Conservation (phyloP, 768 basidiomycete genomes). For the Panus rudis region DNA sequence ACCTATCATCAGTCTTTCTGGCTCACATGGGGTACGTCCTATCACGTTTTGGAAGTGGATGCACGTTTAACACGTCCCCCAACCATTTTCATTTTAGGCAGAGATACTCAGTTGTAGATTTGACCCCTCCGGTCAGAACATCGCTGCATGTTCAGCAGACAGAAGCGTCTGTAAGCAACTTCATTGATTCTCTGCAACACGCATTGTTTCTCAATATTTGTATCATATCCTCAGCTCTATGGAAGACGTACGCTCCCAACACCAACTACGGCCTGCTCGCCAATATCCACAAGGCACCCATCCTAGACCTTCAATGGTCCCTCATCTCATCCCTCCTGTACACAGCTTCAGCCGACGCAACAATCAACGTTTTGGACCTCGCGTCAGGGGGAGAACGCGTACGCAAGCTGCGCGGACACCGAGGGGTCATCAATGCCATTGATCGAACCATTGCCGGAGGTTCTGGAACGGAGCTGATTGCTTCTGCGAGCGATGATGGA, state of each 20-base stretch:
- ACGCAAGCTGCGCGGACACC: slow-evolving; percentile 80
- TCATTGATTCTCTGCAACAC: neutral
- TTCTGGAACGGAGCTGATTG: slow-evolving; percentile 77
- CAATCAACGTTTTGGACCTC: slow-evolving; percentile 67
- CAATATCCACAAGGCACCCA: slow-evolving; percentile 81
- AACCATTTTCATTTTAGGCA: slow-evolving; percentile 35
- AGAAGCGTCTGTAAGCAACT: slow-evolving; percentile 73
- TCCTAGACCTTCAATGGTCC: slow-evolving; percentile 90
- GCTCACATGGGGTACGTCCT: slow-evolving; percentile 73
- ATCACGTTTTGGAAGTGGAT: neutral
- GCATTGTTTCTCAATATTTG: slow-evolving; percentile 2
- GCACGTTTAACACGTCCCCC: neutral
- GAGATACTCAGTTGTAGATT: slow-evolving; percentile 93
- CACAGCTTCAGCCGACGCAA: slow-evolving; percentile 88
- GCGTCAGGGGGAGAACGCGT: slow-evolving; percentile 79
- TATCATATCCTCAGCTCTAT: slow-evolving; percentile 49
- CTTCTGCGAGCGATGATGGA: slow-evolving; percentile 88
- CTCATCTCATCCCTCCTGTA: slow-evolving; percentile 66
- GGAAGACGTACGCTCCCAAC: slow-evolving; percentile 89
- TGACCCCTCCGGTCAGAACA: slow-evolving; percentile 88
- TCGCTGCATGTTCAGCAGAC: slow-evolving; percentile 90
- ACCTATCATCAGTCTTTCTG: slow-evolving; percentile 86
- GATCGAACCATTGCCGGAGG: slow-evolving; percentile 84
- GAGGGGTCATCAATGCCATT: slow-evolving; percentile 84
- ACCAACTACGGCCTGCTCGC: slow-evolving; percentile 86